Conservation (phyloP, 805 yeast genomes). For the Metschnikowia henanensis region DNA sequence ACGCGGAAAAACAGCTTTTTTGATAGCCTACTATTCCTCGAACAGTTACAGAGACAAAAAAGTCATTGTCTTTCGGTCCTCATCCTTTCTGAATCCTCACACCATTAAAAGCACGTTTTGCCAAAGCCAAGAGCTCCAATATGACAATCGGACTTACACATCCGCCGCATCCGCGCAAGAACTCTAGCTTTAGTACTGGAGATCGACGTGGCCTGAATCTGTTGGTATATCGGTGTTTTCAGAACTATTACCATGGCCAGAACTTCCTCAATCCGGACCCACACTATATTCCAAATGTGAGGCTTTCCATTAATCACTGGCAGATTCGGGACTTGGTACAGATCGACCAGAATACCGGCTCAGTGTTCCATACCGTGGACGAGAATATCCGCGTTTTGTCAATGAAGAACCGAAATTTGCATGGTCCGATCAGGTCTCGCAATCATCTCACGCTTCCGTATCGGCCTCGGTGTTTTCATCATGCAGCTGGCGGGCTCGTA, state of each 20-base stretch:
- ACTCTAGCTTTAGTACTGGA: conserved; percentile 1
- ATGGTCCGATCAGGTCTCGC: conserved; percentile 10
- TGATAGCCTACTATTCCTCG: too few species aligned
- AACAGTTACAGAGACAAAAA: too few species aligned
- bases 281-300: conserved; percentile 30
- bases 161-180: conserved; percentile 2
- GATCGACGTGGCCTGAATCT: conserved; percentile 6
- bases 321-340: conserved; percentile 76
- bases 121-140: too few species aligned
- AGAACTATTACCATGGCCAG: conserved; percentile 43
- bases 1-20: too few species aligned
- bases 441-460: conserved; percentile 44
- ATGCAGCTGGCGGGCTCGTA: conserved; percentile 48
- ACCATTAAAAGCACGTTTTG: background rate
- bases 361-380: conserved; percentile 58
- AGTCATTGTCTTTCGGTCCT: too few species aligned
- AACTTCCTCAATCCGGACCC: conserved; percentile 39
- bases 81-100: too few species aligned
- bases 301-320: conserved; percentile 58
- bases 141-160: conserved; percentile 6
- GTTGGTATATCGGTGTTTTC: conserved; percentile 33
- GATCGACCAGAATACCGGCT: conserved; percentile 42
- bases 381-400: conserved; percentile 41
- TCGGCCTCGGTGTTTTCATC: conserved; percentile 68
- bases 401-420: background rate